Evolutionary conservation across 805 yeast species (phyloP), one percentile per base, ranked within the genome.

Genomic region (Soucietia sequanensis): DNA sequence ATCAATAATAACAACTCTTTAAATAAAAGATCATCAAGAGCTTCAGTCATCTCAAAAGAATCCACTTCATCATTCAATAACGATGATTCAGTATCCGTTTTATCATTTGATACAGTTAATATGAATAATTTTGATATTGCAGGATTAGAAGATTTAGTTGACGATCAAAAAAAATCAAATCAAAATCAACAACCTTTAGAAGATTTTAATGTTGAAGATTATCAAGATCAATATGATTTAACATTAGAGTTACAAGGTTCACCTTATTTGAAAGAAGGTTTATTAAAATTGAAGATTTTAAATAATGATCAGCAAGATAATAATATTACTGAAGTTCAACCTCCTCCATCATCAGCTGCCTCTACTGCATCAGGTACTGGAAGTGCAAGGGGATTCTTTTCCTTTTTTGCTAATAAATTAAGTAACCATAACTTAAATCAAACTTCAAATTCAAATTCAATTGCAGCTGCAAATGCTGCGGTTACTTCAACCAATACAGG

Each of bases 221-320:
- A 58, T 47, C 72, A 68, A 44, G 75, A 65, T 43, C 70, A 70
- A 21, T 72, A 69, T 38, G 88, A 82, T 54, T 68, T 75, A 43
- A 75, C 75, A 24, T 62, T 82, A 38, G 89, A 81, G 48, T 63
- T 78, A 30, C 71, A 72, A 34, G 91, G 91, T 1, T 79, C 90
- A 1, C 91, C 93, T 1, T 84, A 86, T 78, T 70, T 80, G 37
- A 81, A 84, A 51, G 91, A 84, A 58, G 91, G 93, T 1, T 49
- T 84, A 23, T 63, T 80, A 44, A 67, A 73, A 42, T 56, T 65
- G 47, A 60, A 56, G 38, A 56, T 65, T 18, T 43, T 55, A 35
- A 57, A 65, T 41, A 58, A 66, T 48, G 71, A 64, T 45, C 56
- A 54, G 46, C 57, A 57, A 16, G 72, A 67, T 45, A 47, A 47